Conservation (phyloP, 352 stramenopile genomes). For the Globisporangium camurandrum region DNA sequence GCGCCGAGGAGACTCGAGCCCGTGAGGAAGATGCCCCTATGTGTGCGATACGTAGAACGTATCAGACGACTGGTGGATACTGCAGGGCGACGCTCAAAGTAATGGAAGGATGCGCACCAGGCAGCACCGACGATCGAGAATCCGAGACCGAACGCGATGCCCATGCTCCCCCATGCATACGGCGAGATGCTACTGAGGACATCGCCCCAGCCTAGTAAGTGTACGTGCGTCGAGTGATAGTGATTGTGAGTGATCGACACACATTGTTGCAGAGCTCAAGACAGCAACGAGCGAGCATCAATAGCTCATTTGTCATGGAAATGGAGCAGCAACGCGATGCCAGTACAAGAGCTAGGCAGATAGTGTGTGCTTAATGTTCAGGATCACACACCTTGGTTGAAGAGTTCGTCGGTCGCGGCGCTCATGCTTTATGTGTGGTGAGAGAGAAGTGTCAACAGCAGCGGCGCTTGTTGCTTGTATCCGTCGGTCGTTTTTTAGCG, state of each 20-base stretch:
- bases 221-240: background rate
- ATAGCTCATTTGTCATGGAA: no score
- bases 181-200: constrained; percentile 98
- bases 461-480: background rate
- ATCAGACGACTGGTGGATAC: no score
- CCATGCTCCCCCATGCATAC: constrained; percentile 97
- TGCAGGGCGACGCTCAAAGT: no score
- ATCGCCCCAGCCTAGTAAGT: constrained; percentile 80
- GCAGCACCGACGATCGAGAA: constrained; percentile 97
- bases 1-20: constrained; percentile 96
- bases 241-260: background rate
- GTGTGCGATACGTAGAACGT: background rate
- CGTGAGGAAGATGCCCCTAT: constrained; percentile 89
- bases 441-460: background rate
- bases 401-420: constrained; percentile 69
- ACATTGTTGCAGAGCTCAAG: no score
- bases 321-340: no score
- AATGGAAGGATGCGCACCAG: constrained; percentile 48
- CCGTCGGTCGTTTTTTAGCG: constrained; percentile 3
- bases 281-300: no score
- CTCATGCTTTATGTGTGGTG: constrained; percentile 37
- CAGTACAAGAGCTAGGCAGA: background rate
- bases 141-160: constrained; percentile 93
- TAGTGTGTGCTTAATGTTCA: background rate
- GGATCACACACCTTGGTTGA: constrained; percentile 64